Evolutionary conservation across 1,139 yeast species (phyloP).

Genomic region (Hyphopichia pseudoburtonii): DNA sequence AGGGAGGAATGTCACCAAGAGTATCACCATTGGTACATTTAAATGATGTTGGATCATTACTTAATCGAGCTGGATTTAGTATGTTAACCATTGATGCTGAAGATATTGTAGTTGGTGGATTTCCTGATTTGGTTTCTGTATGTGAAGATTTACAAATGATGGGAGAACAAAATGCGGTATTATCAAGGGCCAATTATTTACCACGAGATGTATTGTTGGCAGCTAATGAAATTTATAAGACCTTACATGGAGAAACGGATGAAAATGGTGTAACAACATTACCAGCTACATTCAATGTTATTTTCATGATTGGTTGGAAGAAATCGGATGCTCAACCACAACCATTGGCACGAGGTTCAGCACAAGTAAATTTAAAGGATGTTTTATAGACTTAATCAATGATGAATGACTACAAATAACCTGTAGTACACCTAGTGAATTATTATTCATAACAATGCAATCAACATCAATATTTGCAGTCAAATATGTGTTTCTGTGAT

Average conservation of each 20-base stretch:
- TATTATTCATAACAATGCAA: no score
- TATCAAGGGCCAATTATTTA: slow-evolving; percentile 53
- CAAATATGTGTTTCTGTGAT: no score
- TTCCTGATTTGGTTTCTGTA: slow-evolving; percentile 68
- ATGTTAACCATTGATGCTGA: slow-evolving; percentile 84
- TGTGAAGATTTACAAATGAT: slow-evolving; percentile 72
- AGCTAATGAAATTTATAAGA: slow-evolving; percentile 71
- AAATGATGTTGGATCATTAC: slow-evolving; percentile 69
- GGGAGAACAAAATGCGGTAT: slow-evolving; percentile 83
- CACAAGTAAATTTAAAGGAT: slow-evolving; percentile 66
- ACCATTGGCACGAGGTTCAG: slow-evolving; percentile 74
- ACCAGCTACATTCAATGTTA: slow-evolving; percentile 69
- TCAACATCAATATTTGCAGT: no score
- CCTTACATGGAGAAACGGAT: slow-evolving; percentile 67
- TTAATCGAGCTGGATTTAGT: slow-evolving; percentile 76
- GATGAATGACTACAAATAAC: no score
- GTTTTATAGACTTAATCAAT: no score
- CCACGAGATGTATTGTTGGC: slow-evolving; percentile 70
- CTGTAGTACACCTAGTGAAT: no score
- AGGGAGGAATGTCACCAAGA: slow-evolving; percentile 78
- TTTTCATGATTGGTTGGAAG: slow-evolving; percentile 90
- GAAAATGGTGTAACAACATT: slow-evolving; percentile 41
- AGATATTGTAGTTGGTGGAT: slow-evolving; percentile 76
- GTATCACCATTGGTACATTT: slow-evolving; percentile 80
- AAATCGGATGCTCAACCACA: slow-evolving; percentile 66